Base-by-base conservation (phyloP, 768 basidiomycete genomes). In the Cyathus striatus region DNA sequence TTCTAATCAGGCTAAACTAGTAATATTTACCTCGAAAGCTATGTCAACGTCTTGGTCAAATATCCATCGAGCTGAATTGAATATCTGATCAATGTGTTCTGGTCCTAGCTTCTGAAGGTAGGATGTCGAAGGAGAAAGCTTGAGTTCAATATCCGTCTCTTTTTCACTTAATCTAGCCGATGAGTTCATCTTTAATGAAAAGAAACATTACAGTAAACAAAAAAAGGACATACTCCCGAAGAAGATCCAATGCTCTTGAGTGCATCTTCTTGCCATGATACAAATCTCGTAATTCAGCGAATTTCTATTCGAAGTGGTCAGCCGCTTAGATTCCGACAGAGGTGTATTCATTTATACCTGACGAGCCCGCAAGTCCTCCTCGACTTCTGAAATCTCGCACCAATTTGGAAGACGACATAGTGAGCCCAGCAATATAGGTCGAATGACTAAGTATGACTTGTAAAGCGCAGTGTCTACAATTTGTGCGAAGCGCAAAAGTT, bases 181-280 rank as follows among this genome's bases (percentile, higher is more conserved):
- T 30, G 7, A 30, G 27, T n/a, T n/a, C n/a, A n/a, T n/a, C n/a
- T n/a, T n/a, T n/a, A n/a, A 32, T n/a, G 27, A 10, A n/a, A 37
- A 37, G 17, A 17, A 18, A 37, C 18, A 10, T 18, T 37, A 37
- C 35, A 7, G 35, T 37, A 18, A 13, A 27, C 24, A n/a, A 26
- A 22, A 26, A 36, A 7, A 33, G 14, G 10, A 62, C 89, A 50
- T 49, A 96, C 95, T 90, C 78, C 57, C 79, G 76, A n/a, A 99
- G 72, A 24, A 98, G 71, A 22, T 76, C 68, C 49, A 99, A 62
- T 0, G 95, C 93, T 59, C 94, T 87, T 0, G 72, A 71, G 52
- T 99, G 96, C 91, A 95, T 96, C 66, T 88, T 87, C 71, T 93
- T 93, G 25, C 91, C 92, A 51, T 90, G 80, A 57, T 97, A 99